Conservation (phyloP, 352 stramenopile genomes). For the Peronospora belbahrii region DNA sequence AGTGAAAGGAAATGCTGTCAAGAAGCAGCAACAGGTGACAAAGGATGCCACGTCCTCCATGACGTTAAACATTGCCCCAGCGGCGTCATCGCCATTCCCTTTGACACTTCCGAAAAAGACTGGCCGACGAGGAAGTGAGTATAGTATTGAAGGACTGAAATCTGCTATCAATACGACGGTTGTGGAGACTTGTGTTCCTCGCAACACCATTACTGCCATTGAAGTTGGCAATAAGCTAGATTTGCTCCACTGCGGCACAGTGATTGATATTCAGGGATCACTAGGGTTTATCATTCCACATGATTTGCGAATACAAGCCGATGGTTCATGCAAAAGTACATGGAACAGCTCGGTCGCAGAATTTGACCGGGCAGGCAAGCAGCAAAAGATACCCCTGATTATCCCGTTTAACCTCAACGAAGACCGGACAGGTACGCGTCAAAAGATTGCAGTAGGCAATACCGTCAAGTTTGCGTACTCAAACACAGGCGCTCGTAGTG, state of each 20-base stretch:
- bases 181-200: slow-evolving; percentile 2
- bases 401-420: slow-evolving; percentile 61
- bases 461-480: slow-evolving; percentile 65
- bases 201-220: slow-evolving; percentile 14
- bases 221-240: slow-evolving; percentile 50
- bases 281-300: slow-evolving; percentile 75
- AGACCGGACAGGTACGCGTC: slow-evolving; percentile 29
- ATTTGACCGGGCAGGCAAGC: slow-evolving; percentile 6
- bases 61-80: slow-evolving; percentile 38
- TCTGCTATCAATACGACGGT: slow-evolving; percentile 17
- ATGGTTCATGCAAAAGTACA: slow-evolving; percentile 11
- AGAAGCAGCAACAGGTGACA: slow-evolving; percentile 10
- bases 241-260: slow-evolving; percentile 63
- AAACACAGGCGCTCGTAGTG: slow-evolving; percentile 7
- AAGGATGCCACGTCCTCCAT: slow-evolving; percentile 21
- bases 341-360: slow-evolving; percentile 6
- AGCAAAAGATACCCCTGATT: slow-evolving; percentile 50
- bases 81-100: slow-evolving; percentile 15
- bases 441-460: slow-evolving; percentile 53
- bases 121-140: slow-evolving; percentile 26
- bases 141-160: slow-evolving; percentile 29
- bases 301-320: slow-evolving; percentile 36
- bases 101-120: slow-evolving; percentile 10
- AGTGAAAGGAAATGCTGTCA: slow-evolving; percentile 14
- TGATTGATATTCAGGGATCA: slow-evolving; percentile 70